These are phyloP conservation scores for Zygosaccharomyces bailii DNA, from an alignment of 805 yeast genomes.

Conservation along the genomic window DNA sequence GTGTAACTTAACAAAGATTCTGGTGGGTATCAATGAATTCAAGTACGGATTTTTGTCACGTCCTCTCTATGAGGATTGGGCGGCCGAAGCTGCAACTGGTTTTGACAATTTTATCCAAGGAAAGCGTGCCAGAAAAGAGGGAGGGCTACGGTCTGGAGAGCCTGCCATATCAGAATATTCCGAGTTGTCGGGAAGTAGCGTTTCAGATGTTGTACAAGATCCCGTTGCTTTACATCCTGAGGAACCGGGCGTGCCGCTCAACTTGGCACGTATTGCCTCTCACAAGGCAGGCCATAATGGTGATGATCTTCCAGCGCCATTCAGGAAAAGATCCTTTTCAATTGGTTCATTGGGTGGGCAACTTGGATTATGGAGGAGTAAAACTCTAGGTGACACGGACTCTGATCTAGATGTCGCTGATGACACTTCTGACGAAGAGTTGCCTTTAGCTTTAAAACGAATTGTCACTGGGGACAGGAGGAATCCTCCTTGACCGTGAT, in stretches of 20 bases:
- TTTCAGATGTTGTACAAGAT: constrained; percentile 12
- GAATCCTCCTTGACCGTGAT: not conserved
- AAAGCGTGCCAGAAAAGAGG: constrained; percentile 3
- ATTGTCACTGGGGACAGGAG: constrained; percentile 22
- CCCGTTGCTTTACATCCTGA: constrained; percentile 16
- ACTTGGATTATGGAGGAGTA: constrained; percentile 19
- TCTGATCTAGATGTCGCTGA: constrained; percentile 17
- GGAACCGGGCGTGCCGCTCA: constrained; percentile 13
- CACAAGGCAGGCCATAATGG: constrained; percentile 17
- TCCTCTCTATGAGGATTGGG: constrained; percentile 43
- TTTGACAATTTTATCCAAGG: constrained; percentile 31
- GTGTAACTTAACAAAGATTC: constrained; percentile 38
- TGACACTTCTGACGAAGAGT: constrained; percentile 29
- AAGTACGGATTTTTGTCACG: constrained; percentile 51
- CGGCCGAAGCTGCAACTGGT: constrained; percentile 40
- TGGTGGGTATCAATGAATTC: constrained; percentile 49
- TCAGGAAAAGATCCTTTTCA: constrained; percentile 38
- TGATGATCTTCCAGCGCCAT: constrained; percentile 28
- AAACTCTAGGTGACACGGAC: constrained; percentile 32
- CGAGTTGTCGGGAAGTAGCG: constrained; percentile 11
- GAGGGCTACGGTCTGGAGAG: not conserved
- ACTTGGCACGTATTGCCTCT: constrained; percentile 33
- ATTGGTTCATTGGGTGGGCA: constrained; percentile 35
- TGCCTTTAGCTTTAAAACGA: constrained; percentile 41
- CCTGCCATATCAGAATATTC: constrained; percentile 14